Evolutionary conservation across 1,284 basidiomycete genomes (phyloP).

Genomic region (Microbotryomycetes sp.): DNA sequence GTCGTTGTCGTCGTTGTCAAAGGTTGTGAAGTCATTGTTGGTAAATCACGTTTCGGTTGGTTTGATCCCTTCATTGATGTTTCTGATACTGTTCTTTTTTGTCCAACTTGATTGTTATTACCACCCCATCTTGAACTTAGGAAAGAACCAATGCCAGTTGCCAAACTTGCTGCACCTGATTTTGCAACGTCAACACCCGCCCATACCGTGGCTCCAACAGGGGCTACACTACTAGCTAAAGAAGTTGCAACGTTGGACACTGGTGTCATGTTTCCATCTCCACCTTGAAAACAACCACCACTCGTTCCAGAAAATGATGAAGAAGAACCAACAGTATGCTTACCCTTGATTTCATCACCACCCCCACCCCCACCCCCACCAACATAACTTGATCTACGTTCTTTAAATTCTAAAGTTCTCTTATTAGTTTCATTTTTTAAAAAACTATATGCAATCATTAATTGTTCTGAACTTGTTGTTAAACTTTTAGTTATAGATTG

Average conservation of each 20-base stretch:
- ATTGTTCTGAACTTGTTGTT: slow-evolving; percentile 64
- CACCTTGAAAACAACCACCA: too few relatives aligned
- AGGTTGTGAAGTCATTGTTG: not conserved
- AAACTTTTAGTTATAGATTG: slow-evolving; percentile 74
- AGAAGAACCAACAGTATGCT: too few relatives aligned
- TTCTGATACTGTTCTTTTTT: not conserved
- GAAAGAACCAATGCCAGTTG: slow-evolving; percentile 17
- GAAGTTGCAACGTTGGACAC: not conserved
- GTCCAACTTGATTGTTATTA: too few relatives aligned
- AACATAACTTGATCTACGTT: not conserved
- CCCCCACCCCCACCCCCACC: too few relatives aligned
- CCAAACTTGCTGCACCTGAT: slow-evolving; percentile 22
- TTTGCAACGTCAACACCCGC: slow-evolving; percentile 29
- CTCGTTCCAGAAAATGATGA: not conserved
- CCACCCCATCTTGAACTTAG: slow-evolving; percentile 6
- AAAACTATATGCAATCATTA: slow-evolving; percentile 45
- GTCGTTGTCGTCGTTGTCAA: not conserved
- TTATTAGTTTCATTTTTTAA: slow-evolving; percentile 23
- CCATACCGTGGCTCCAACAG: slow-evolving; percentile 6
- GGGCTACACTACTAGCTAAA: not conserved
- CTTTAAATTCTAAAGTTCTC: slow-evolving; percentile 9
- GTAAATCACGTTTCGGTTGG: not conserved
- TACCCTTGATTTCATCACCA: too few relatives aligned
- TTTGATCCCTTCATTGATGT: not conserved
- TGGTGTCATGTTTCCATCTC: too few relatives aligned